Percentiles rank a stretch among this genome's conserved stretches.
Evolutionary conservation across 345 rosid genomes (phyloP).

Genomic region (Luvunga scandens): DNA sequence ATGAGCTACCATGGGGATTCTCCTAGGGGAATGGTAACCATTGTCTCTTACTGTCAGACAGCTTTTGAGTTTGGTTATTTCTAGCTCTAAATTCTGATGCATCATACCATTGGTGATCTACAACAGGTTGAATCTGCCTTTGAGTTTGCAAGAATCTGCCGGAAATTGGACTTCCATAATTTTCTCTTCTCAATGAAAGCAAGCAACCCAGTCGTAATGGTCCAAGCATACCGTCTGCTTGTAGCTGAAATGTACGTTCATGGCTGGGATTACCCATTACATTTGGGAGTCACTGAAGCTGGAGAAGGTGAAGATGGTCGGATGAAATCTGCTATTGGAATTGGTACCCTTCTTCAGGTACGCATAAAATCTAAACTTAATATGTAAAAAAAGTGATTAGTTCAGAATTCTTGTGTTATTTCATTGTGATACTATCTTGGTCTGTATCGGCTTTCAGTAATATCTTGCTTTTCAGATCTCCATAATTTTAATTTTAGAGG

Average conservation of each 20-base stretch:
- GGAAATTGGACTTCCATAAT: conserved; percentile 90
- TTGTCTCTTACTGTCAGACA: conserved; percentile 9
- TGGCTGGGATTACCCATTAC: conserved; percentile 98
- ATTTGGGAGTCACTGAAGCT: conserved; percentile 98
- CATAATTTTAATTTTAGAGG: background rate
- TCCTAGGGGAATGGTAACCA: conserved; percentile 92
- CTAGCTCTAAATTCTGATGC: conserved; percentile 12
- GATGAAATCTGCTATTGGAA: conserved; percentile 98
- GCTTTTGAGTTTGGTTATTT: conserved; percentile 17
- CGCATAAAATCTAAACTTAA: conserved; percentile 4
- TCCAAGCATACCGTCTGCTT: conserved; percentile 93
- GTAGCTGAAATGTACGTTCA: conserved; percentile 94
- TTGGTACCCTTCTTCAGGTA: conserved; percentile 97
- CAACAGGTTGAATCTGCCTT: conserved; percentile 97
- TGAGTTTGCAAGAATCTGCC: conserved; percentile 95
- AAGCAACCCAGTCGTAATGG: conserved; percentile 98
- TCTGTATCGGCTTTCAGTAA: background rate
- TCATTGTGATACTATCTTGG: background rate
- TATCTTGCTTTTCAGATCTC: background rate
- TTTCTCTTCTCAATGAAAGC: conserved; percentile 99
- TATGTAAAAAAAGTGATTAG: background rate
- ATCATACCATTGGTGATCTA: conserved; percentile 23
- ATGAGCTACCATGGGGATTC: conserved; percentile 99
- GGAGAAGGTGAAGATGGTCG: conserved; percentile 99
- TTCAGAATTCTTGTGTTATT: conserved; percentile 4